A percentile compares a stretch with the other conserved stretches of the same genome.
phyloP scores from a whole-genome alignment of 2,329 filamentous ascomycete species.

The Arthrobotrys iridis region DNA sequence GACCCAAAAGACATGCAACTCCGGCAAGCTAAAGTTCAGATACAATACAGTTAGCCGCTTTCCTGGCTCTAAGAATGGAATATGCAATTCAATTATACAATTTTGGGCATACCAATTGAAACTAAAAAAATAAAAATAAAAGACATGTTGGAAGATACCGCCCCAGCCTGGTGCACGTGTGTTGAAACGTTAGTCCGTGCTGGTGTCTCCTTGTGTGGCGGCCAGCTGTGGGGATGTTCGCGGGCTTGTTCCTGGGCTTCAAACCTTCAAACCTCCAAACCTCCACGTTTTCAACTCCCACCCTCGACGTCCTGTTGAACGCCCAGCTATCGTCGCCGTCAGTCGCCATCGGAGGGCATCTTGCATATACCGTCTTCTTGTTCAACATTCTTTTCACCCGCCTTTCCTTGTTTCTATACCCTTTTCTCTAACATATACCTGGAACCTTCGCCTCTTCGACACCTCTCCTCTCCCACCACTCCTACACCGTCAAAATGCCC shows the following conservation, averaged over 20 bases:
- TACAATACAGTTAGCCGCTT: too few relatives aligned
- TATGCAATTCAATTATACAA: too few relatives aligned
- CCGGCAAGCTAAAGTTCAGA: too few relatives aligned
- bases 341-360: not conserved
- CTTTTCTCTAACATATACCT: not conserved
- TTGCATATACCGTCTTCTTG: not conserved
- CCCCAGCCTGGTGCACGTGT: too few relatives aligned
- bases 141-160: too few relatives aligned
- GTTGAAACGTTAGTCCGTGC: not conserved
- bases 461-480: not conserved
- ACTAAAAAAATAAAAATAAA: too few relatives aligned
- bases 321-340: not conserved
- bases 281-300: conserved; percentile 6
- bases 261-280: conserved; percentile 2
- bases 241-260: not conserved
- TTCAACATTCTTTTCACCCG: not conserved
- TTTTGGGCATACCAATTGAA: too few relatives aligned
- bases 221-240: conserved; percentile 9
- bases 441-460: not conserved
- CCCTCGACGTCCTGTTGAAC: not conserved
- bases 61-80: too few relatives aligned
- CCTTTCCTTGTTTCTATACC: not conserved
- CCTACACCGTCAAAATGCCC: conserved; percentile 34
- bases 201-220: too few relatives aligned
- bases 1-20: too few relatives aligned